Conservation (phyloP, 2,329 filamentous ascomycete genomes). For the Aspergillus thermomutatus region DNA sequence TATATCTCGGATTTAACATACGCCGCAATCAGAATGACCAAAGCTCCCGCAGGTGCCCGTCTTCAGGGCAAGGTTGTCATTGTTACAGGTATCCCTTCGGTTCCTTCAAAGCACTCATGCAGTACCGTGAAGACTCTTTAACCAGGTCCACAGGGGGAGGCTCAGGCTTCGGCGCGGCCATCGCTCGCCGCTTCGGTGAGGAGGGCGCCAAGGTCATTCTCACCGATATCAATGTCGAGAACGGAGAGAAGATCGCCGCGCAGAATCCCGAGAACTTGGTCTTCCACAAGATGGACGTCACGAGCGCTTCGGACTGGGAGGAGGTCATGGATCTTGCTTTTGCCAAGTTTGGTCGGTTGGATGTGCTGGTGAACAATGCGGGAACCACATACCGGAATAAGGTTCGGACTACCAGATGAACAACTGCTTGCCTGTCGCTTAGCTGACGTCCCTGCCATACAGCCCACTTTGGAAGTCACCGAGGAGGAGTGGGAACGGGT, state of each 20-base stretch:
- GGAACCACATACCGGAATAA: conserved; percentile 43
- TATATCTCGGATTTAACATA: neutral
- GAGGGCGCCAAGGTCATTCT: conserved; percentile 43
- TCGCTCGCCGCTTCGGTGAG: conserved; percentile 36
- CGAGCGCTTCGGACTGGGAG: conserved; percentile 33
- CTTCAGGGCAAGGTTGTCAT: conserved; percentile 46
- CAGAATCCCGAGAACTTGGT: conserved; percentile 26
- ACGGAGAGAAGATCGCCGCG: conserved; percentile 30
- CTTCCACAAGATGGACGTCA: conserved; percentile 36
- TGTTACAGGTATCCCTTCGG: conserved; percentile 37
- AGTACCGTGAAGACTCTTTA: neutral
- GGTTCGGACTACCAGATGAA: conserved; percentile 16
- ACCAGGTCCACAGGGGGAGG: conserved; percentile 30
- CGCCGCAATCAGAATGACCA: conserved; percentile 7
- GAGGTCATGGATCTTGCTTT: conserved; percentile 28
- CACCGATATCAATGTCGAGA: conserved; percentile 39
- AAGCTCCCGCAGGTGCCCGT: conserved; percentile 21
- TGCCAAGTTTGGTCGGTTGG: conserved; percentile 32
- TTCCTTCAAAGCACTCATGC: neutral
- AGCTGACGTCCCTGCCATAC: neutral
- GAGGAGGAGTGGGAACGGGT: conserved; percentile 44
- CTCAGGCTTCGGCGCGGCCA: conserved; percentile 43
- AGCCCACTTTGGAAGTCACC: conserved; percentile 42
- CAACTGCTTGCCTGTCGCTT: neutral
- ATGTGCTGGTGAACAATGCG: conserved; percentile 49